Percentiles rank a stretch among this genome's conserved stretches.
Evolutionary conservation across 176 grass and related monocot genomes (phyloP).

Genomic region (Eleusine indica): DNA sequence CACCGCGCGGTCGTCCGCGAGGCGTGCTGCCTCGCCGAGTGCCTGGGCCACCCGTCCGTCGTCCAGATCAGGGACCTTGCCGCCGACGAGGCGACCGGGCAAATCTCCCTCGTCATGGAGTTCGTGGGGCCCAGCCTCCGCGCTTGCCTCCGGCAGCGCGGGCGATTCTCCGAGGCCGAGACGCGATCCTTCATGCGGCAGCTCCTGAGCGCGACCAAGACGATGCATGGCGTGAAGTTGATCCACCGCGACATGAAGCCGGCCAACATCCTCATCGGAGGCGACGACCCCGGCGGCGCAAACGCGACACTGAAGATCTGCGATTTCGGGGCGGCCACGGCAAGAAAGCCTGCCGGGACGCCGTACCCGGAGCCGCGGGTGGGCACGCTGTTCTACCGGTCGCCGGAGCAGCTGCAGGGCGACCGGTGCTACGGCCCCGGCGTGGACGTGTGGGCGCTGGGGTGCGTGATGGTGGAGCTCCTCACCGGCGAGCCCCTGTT

Average conservation of each 20-base stretch:
- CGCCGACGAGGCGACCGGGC: neutral
- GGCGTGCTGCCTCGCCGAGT: neutral
- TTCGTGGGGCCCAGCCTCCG: neutral
- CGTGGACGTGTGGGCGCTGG: constrained; percentile 25
- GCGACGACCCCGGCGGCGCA: neutral
- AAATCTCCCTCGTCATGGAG: neutral
- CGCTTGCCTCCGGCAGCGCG: neutral
- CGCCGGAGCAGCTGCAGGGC: constrained; percentile 9
- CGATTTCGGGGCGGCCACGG: neutral
- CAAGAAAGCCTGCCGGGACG: neutral
- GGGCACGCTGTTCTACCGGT: constrained; percentile 3
- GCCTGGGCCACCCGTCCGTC: neutral
- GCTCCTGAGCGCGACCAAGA: neutral
- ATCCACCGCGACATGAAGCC: neutral
- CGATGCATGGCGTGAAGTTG: neutral
- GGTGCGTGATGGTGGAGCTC: constrained; percentile 21
- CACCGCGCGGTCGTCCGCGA: neutral
- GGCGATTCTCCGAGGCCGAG: neutral
- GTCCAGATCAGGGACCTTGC: neutral
- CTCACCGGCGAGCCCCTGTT: constrained; percentile 29
- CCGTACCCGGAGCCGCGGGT: neutral
- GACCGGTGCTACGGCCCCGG: neutral
- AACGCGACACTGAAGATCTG: constrained; percentile 18
- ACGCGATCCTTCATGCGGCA: neutral
- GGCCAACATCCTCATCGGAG: neutral